Conservation (phyloP, 768 basidiomycete species). For the Xerocomellus intermedius region DNA sequence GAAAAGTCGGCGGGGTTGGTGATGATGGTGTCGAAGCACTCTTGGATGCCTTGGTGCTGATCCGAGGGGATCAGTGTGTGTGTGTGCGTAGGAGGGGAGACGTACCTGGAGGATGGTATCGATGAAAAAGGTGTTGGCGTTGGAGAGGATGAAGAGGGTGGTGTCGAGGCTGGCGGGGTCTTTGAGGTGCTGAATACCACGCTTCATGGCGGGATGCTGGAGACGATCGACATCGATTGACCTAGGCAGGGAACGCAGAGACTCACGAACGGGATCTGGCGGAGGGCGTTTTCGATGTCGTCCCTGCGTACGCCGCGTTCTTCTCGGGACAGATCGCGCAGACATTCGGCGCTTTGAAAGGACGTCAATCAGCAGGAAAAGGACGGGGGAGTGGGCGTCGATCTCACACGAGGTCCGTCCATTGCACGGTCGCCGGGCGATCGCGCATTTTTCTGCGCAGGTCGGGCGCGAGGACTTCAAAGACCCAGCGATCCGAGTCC, state of each 20-base stretch:
- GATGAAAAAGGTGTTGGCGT: conserved; percentile 92
- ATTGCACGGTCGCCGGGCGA: conserved; percentile 60
- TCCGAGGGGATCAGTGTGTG: no score
- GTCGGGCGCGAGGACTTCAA: conserved; percentile 83
- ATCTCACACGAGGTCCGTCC: conserved; percentile 92
- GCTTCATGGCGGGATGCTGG: conserved; percentile 96
- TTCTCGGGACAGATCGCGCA: conserved; percentile 60
- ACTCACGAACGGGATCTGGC: conserved; percentile 83
- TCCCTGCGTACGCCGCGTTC: conserved; percentile 63
- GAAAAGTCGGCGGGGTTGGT: conserved; percentile 93
- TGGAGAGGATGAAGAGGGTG: conserved; percentile 89
- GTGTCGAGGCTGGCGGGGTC: conserved; percentile 52
- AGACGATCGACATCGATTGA: background rate
- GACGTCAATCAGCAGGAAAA: background rate
- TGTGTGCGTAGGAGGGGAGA: background rate
- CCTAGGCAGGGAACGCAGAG: background rate
- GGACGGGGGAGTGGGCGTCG: no score
- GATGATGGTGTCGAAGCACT: conserved; percentile 79
- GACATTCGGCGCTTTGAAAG: conserved; percentile 54
- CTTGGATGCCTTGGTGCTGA: conserved; percentile 73
- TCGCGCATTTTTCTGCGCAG: conserved; percentile 71
- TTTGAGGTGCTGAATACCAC: conserved; percentile 81
- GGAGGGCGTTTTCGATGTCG: conserved; percentile 76
- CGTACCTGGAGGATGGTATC: conserved; percentile 79
- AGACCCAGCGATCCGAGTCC: conserved; percentile 92